Evolutionary conservation across 208 protist species (phyloP).

Genomic region (Leishmania tropica): DNA sequence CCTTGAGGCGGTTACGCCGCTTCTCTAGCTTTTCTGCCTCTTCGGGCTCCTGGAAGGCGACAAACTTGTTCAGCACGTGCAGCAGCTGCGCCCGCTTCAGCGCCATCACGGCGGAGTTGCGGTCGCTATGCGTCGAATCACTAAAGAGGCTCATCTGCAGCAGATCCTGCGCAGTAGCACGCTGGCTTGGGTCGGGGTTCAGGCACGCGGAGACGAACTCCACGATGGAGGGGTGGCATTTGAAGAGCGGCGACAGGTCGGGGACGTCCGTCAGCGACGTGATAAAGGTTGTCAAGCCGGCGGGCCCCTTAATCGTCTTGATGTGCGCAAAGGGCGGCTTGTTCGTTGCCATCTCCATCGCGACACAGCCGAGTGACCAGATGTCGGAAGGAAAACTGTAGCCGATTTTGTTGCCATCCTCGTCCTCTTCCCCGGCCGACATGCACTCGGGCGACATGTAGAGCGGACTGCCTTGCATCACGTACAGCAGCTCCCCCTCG

Average conservation of each 20-base stretch:
- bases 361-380: slow-evolving; percentile 89
- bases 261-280: slow-evolving; percentile 83
- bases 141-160: slow-evolving; percentile 81
- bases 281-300: slow-evolving; percentile 78
- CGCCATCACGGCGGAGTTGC: slow-evolving; percentile 72
- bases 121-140: slow-evolving; percentile 63
- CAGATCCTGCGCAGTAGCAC: slow-evolving; percentile 73
- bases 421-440: slow-evolving; percentile 73
- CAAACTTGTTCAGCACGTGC: slow-evolving; percentile 86
- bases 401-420: slow-evolving; percentile 68
- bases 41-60: slow-evolving; percentile 80
- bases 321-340: slow-evolving; percentile 89
- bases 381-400: slow-evolving; percentile 88
- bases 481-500: slow-evolving; percentile 68
- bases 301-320: slow-evolving; percentile 63
- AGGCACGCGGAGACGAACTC: slow-evolving; percentile 89
- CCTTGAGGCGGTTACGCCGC: slow-evolving; percentile 14
- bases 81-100: slow-evolving; percentile 82
- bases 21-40: slow-evolving; percentile 25
- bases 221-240: slow-evolving; percentile 59
- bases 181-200: slow-evolving; percentile 67
- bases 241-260: slow-evolving; percentile 81
- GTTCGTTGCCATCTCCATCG: slow-evolving; percentile 88
- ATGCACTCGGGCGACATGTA: slow-evolving; percentile 93
- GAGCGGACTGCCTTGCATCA: slow-evolving; percentile 87